Evolutionary conservation across 306 rosid species (phyloP).

Genomic region (Cucurbita maxima): DNA sequence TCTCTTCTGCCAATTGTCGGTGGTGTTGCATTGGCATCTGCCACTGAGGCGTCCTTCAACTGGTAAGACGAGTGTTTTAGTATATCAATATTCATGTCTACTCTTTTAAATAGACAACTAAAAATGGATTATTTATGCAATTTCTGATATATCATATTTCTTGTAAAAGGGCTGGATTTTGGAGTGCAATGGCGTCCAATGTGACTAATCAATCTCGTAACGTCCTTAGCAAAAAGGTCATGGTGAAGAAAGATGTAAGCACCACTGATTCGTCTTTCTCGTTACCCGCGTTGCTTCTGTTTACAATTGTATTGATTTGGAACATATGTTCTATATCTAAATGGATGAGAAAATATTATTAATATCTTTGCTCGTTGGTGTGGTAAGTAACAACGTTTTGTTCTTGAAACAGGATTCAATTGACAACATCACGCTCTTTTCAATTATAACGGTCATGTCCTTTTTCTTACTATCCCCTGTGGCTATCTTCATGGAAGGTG

Average conservation of each 20-base stretch:
- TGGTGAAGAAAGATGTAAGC: slow-evolving; percentile 64
- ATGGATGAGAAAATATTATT: background rate
- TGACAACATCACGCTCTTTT: slow-evolving; percentile 94
- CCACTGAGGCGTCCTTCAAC: slow-evolving; percentile 80
- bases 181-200: slow-evolving; percentile 99
- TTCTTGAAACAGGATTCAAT: slow-evolving; percentile 43
- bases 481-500: slow-evolving; percentile 61
- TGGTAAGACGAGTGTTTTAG: slow-evolving; percentile 31
- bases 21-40: slow-evolving; percentile 81
- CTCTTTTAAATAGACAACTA: background rate
- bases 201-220: slow-evolving; percentile 87
- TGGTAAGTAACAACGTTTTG: background rate
- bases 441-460: slow-evolving; percentile 85
- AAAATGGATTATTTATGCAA: background rate
- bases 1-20: slow-evolving; percentile 81
- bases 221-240: slow-evolving; percentile 92
- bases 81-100: background rate
- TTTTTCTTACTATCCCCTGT: slow-evolving; percentile 61
- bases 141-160: slow-evolving; percentile 6
- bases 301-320: background rate
- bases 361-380: background rate
- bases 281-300: slow-evolving; percentile 1
- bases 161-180: slow-evolving; percentile 71
- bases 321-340: background rate
- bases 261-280: background rate